Evolutionary conservation across 2,329 filamentous ascomycete species (phyloP).

Genomic region (Cercospora canescens): DNA sequence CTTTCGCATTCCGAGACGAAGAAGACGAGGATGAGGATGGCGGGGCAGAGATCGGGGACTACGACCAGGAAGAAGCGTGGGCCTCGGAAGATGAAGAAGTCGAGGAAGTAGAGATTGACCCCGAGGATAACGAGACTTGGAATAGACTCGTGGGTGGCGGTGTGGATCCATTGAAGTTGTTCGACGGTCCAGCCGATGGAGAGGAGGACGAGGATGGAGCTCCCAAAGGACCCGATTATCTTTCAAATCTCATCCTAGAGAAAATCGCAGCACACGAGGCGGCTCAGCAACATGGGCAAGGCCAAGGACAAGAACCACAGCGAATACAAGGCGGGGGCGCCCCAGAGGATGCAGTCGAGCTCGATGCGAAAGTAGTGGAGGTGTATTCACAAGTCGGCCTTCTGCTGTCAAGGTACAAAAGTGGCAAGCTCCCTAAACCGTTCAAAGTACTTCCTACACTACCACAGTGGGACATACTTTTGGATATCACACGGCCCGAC

Average conservation of each 20-base stretch:
- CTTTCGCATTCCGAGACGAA: slow-evolving; percentile 78
- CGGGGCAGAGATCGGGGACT: slow-evolving; percentile 56
- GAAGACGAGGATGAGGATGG: slow-evolving; percentile 46
- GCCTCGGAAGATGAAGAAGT: slow-evolving; percentile 70
- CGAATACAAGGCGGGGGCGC: slow-evolving; percentile 58
- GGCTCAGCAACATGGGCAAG: slow-evolving; percentile 53
- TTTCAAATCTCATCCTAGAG: slow-evolving; percentile 89
- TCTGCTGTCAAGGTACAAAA: slow-evolving; percentile 89
- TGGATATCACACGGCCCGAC: slow-evolving; percentile 80
- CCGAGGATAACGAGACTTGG: slow-evolving; percentile 85
- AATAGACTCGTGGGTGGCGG: slow-evolving; percentile 77
- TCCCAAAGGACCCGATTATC: slow-evolving; percentile 56
- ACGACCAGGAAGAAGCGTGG: slow-evolving; percentile 63
- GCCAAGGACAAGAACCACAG: slow-evolving; percentile 56
- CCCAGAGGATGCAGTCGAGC: slow-evolving; percentile 77
- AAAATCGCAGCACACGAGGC: slow-evolving; percentile 94
- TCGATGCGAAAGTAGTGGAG: slow-evolving; percentile 89
- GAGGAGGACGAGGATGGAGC: slow-evolving; percentile 35
- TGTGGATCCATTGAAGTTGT: slow-evolving; percentile 67
- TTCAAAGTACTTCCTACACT: slow-evolving; percentile 96
- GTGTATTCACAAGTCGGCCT: slow-evolving; percentile 92
- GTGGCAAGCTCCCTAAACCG: slow-evolving; percentile 92
- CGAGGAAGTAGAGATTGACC: slow-evolving; percentile 74
- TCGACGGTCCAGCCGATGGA: slow-evolving; percentile 63
- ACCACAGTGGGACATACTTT: slow-evolving; percentile 86